Conservation (phyloP, 345 rosid genomes). For the Melastoma malabathricum region DNA sequence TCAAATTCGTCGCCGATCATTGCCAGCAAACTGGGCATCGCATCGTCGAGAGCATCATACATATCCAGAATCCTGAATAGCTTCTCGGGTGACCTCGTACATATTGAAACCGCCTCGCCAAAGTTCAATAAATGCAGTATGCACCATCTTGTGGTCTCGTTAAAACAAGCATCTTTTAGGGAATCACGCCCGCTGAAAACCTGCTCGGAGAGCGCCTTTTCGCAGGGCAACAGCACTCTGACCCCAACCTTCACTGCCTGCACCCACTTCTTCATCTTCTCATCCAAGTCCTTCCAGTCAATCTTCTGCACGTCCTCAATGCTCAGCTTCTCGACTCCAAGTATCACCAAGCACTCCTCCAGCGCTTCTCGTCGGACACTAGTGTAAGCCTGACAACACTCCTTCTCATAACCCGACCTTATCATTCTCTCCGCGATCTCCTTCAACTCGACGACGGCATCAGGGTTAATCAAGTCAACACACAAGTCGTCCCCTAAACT, state of each 20-base stretch:
- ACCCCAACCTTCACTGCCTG: constrained; percentile 69
- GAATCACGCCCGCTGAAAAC: constrained; percentile 48
- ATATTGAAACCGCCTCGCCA: constrained; percentile 83
- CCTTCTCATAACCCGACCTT: constrained; percentile 80
- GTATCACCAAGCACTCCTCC: constrained; percentile 65
- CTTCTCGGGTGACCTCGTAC: constrained; percentile 77
- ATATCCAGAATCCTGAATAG: constrained; percentile 87
- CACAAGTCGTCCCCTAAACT: constrained; percentile 68
- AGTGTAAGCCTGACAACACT: constrained; percentile 82
- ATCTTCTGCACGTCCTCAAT: constrained; percentile 92
- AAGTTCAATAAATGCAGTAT: constrained; percentile 84
- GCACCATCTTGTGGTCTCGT: constrained; percentile 72
- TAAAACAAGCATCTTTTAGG: constrained; percentile 62
- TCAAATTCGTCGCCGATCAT: constrained; percentile 52
- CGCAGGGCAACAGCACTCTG: constrained; percentile 65
- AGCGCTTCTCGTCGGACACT: constrained; percentile 65
- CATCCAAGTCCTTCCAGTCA: constrained; percentile 84
- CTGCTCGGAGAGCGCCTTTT: constrained; percentile 66
- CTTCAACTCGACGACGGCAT: constrained; percentile 47
- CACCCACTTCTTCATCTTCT: constrained; percentile 96
- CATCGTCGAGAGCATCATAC: constrained; percentile 71
- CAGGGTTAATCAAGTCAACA: constrained; percentile 65
- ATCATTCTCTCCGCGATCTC: constrained; percentile 88
- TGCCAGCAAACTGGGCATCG: constrained; percentile 35
- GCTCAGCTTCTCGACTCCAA: constrained; percentile 84